Base-by-base conservation (phyloP, 306 rosid genomes). In the apple (Malus domestica) region DNA sequence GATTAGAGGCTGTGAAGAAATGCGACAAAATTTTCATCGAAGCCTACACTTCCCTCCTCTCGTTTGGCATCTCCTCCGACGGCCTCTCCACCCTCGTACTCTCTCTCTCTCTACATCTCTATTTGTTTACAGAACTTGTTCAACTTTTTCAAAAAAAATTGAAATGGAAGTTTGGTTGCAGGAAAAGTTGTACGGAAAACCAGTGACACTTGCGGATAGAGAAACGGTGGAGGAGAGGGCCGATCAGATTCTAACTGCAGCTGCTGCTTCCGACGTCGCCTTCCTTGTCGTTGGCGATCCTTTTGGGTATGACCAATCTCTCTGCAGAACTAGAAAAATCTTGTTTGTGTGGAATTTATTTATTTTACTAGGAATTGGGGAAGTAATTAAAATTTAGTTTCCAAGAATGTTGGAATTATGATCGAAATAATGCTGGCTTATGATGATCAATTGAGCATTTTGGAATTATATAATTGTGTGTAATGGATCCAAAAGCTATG, bases 41-140 rank as follows among this genome's bases (percentile, higher is more conserved):
- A 87, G 90, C 98, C 64, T 90, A 90, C 87, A 92, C 97, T 80
- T 95, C 97, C 62, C 97, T 95, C 40, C 94, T 95, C 40, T 95
- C 97, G 30, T 92, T 90, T 23, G 98, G 97, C 68, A 87, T 94
- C 86, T 83, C 96, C 74, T 30, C 91, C 22, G 25, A 86, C 38
- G 98, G 96, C 42, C 88, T 91, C 64, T 88, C 96, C 75, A 84
- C 88, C 19, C 78, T 94, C 82, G 97, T 88, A 40, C 40, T 51
- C 27, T 11, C 25, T 57, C 65, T 15, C 25, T 59, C 33, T 60
- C 65, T 60, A 3, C 10, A 3, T 15, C 25, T 6, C 3, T 38
- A 15, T 18, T 12, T 22, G 14, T 23, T 19, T 68, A 16, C 68
- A 44, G 27, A 30, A 46, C 25, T 35, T 67, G 46, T 51, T 44